These are phyloP conservation scores for Plectranthus barbatus DNA, from an alignment of 257 asterid genomes.

Conservation along the genomic window DNA sequence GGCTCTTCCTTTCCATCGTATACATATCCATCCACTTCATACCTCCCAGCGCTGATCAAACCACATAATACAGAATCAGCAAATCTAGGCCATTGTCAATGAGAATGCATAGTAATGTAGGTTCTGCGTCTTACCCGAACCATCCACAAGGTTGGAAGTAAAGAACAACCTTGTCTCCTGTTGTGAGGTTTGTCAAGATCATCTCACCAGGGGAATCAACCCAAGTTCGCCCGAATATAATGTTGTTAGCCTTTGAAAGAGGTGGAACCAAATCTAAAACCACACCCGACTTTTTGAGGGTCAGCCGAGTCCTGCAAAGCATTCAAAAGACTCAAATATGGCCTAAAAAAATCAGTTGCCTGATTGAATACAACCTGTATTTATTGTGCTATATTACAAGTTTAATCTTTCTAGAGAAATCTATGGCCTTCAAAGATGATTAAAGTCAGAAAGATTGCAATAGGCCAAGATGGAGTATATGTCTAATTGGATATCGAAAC, in stretches of 20 bases:
- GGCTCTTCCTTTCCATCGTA: slow-evolving; percentile 89
- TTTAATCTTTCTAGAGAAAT: neutral
- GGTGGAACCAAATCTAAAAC: slow-evolving; percentile 97
- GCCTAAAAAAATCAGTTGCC: no score
- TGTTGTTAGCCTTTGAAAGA: slow-evolving; percentile 86
- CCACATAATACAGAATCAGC: neutral
- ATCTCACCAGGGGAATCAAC: slow-evolving; percentile 95
- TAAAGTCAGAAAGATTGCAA: neutral
- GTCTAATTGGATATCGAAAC: no score
- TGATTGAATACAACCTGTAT: neutral
- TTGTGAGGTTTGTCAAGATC: slow-evolving; percentile 82
- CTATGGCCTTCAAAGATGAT: neutral
- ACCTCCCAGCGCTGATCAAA: slow-evolving; percentile 75
- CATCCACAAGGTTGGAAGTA: slow-evolving; percentile 99
- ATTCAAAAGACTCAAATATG: neutral
- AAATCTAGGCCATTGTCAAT: neutral
- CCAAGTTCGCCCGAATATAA: slow-evolving; percentile 98
- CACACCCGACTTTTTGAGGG: slow-evolving; percentile 73
- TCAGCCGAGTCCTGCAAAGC: slow-evolving; percentile 69
- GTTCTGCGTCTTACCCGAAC: slow-evolving; percentile 61
- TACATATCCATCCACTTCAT: slow-evolving; percentile 98
- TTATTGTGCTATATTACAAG: neutral
- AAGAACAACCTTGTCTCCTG: slow-evolving; percentile 92
- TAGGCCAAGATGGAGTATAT: neutral
- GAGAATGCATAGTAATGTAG: neutral